Evolutionary conservation across 2,329 filamentous ascomycete species (phyloP).

Genomic region (Zelopaecilomyces penicillatus): DNA sequence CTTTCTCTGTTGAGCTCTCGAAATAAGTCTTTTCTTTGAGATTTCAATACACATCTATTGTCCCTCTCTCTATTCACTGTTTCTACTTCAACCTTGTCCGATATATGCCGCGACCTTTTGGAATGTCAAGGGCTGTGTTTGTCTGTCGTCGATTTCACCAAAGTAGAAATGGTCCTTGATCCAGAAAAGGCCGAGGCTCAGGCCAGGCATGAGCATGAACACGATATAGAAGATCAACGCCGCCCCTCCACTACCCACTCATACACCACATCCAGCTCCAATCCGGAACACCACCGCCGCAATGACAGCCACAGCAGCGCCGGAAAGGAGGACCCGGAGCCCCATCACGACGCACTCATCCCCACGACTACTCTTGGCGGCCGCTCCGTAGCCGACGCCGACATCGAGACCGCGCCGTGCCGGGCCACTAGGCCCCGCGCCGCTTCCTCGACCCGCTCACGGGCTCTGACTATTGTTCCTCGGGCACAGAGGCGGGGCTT

Average conservation of each 20-base stretch:
- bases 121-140: too few species aligned
- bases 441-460: conserved; percentile 31
- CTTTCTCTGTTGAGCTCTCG: too few species aligned
- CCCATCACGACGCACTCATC: conserved; percentile 3
- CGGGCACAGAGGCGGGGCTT: conserved; percentile 56
- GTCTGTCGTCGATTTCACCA: too few species aligned
- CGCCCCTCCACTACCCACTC: neutral
- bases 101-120: too few species aligned
- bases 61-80: too few species aligned
- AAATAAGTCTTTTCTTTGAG: too few species aligned
- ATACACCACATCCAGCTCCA: neutral
- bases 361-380: conserved; percentile 3
- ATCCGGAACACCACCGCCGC: too few species aligned
- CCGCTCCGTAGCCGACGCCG: neutral
- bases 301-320: neutral
- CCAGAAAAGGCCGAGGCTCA: neutral
- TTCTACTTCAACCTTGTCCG: too few species aligned
- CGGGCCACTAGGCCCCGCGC: conserved; percentile 19
- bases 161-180: neutral
- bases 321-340: neutral
- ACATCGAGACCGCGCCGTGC: neutral
- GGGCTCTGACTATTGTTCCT: conserved; percentile 32
- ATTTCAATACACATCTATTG: too few species aligned
- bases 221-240: neutral
- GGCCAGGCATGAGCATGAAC: too few species aligned